Base-by-base conservation (phyloP, 345 rosid genomes). In the Durio zibethinus region DNA sequence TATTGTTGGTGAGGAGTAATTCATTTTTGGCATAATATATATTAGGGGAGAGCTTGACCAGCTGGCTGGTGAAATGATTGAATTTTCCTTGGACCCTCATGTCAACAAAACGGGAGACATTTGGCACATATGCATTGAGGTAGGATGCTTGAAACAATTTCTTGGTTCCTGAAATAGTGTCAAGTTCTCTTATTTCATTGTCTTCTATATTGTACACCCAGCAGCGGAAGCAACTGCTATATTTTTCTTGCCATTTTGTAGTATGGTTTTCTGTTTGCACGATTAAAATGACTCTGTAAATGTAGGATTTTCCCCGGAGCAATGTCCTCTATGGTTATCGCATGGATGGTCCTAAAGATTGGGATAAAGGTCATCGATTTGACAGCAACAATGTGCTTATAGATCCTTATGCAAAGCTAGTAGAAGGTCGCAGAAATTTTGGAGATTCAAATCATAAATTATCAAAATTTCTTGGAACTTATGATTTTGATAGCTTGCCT, bases 81-180 rank as follows among this genome's bases (percentile, higher is more conserved):
- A 93, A 82, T 82, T 93, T 73, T 79, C 88, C 77, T 76, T 95
- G 90, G 94, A 95, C 89, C 90, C 93, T 66, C 80, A 10, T 15
- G 70, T 60, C 54, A 95, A 95, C 75, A 95, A 87, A 87, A 95
- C 98, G 23, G 98, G 97, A 72, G 94, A 95, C 80, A 80, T 87
- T 77, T 95, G 98, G 99, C 99, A 95, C 81, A 88, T 93, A 56
- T 88, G 84, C 61, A 69, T 95, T 47, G 88, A 93, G 98, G 99
- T 91, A 77, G n/a, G 59, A 47, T 77, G 15, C 77, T 25, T 57
- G 33, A 52, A 52, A 18, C 14, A 16, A 36, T 29, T 52, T 21
- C 9, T 23, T 64, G 14, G 23, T 76, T 25, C 53, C 25, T 56
- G 23, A 10, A 20, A 29, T 45, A 29, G 45, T 7, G 29, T 16